These are phyloP conservation scores for Neurospora sp. DNA, from an alignment of 2,329 filamentous ascomycete genomes.

Conservation along the genomic window DNA sequence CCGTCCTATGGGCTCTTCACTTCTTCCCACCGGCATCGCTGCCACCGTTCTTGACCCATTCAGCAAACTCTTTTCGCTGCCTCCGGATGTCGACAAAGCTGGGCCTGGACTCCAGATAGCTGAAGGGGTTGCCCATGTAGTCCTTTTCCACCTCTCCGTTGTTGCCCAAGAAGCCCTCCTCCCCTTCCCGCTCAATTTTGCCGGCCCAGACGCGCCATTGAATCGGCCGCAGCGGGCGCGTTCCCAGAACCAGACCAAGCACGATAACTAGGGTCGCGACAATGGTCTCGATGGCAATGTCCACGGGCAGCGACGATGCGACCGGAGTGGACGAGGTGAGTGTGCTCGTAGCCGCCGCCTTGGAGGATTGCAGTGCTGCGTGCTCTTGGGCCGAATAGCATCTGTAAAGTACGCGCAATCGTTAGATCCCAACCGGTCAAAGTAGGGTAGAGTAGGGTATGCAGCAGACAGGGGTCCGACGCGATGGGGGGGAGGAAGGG, in stretches of 20 bases:
- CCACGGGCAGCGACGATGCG: slow-evolving; percentile 56
- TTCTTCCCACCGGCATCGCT: background rate
- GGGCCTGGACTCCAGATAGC: slow-evolving; percentile 65
- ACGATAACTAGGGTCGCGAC: slow-evolving; percentile 72
- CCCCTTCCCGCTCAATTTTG: slow-evolving; percentile 70
- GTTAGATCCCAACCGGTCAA: slow-evolving; percentile 8
- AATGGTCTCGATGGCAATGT: slow-evolving; percentile 82
- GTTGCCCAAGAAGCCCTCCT: slow-evolving; percentile 44
- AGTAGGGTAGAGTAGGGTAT: background rate
- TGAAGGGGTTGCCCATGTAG: slow-evolving; percentile 70
- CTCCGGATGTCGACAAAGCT: slow-evolving; percentile 85
- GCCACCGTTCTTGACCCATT: slow-evolving; percentile 49
- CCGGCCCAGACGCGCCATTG: slow-evolving; percentile 75
- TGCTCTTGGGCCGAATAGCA: slow-evolving; percentile 97
- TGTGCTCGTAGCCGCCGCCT: slow-evolving; percentile 35
- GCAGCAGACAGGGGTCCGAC: slow-evolving; percentile 9
- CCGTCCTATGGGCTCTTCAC: background rate
- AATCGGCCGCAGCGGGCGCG: slow-evolving; percentile 74
- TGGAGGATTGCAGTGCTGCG: slow-evolving; percentile 58
- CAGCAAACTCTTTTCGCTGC: slow-evolving; percentile 67
- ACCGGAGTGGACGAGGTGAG: slow-evolving; percentile 32
- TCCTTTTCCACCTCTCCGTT: slow-evolving; percentile 60
- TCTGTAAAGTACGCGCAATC: slow-evolving; percentile 35
- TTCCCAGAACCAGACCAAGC: slow-evolving; percentile 69
- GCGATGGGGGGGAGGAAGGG: background rate